Evolutionary conservation across 1,284 basidiomycete genomes (phyloP).

Genomic region (Trametes pubescens): DNA sequence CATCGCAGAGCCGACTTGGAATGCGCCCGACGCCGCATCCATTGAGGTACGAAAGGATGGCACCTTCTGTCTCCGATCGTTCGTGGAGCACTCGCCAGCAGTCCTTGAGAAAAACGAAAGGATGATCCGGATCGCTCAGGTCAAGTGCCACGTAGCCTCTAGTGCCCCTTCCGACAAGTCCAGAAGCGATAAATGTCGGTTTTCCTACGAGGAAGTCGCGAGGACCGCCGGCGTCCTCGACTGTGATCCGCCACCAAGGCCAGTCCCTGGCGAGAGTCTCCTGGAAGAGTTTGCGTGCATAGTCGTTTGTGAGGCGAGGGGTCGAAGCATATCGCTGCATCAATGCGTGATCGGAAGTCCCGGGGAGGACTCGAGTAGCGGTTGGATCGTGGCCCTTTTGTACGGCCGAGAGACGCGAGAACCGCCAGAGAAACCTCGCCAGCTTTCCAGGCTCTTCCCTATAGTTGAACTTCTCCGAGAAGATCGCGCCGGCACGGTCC

Average conservation of each 20-base stretch:
- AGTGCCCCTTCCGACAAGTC: conserved; percentile 21
- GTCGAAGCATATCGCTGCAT: background rate
- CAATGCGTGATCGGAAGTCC: conserved; percentile 5
- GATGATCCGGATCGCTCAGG: background rate
- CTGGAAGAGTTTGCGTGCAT: conserved; percentile 3
- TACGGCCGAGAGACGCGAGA: background rate
- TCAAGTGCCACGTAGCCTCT: conserved; percentile 24
- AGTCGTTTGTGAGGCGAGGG: background rate
- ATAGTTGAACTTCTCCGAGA: too few relatives aligned
- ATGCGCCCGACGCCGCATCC: background rate
- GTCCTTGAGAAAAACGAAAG: conserved; percentile 22
- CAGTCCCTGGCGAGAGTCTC: conserved; percentile 5
- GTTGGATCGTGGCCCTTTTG: conserved; percentile 23
- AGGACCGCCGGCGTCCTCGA: background rate
- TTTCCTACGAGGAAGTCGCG: conserved; percentile 13
- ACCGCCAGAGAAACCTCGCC: conserved; percentile 29
- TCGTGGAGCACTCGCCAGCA: conserved; percentile 12
- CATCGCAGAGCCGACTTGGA: conserved; percentile 6
- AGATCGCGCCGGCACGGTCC: too few relatives aligned
- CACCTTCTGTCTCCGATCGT: conserved; percentile 13
- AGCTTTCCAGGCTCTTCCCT: too few relatives aligned
- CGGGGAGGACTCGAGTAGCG: conserved; percentile 5
- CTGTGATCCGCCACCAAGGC: conserved; percentile 22
- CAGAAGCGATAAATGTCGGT: conserved; percentile 12
- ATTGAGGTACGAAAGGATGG: conserved; percentile 4